phyloP scores from a whole-genome alignment of 257 asterid genomes.

The Petunia axillaris region DNA sequence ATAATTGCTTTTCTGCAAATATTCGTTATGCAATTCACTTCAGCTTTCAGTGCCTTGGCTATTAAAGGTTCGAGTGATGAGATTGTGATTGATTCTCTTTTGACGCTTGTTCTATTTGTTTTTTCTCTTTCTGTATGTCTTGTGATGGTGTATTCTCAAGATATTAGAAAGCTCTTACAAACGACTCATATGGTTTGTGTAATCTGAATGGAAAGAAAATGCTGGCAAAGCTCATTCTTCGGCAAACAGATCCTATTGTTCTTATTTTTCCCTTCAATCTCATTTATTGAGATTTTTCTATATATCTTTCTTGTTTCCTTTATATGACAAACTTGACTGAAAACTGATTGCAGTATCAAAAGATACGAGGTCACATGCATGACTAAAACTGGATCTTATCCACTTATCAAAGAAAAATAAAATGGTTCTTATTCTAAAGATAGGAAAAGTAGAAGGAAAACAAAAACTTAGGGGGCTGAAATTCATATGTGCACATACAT shows the following conservation, averaged over 20 bases:
- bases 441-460: too few relatives aligned
- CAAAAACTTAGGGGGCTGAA: too few relatives aligned
- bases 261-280: background rate
- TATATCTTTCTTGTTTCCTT: too few relatives aligned
- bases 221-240: background rate
- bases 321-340: too few relatives aligned
- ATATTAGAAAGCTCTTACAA: background rate
- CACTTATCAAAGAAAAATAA: too few relatives aligned
- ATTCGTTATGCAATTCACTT: background rate
- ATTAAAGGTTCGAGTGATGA: background rate
- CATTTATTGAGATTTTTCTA: background rate
- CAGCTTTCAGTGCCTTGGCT: background rate
- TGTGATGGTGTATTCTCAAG: background rate
- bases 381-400: too few relatives aligned
- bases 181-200: background rate
- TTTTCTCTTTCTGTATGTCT: background rate
- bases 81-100: background rate
- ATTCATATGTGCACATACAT: too few relatives aligned
- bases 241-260: background rate
- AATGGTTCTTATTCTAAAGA: too few relatives aligned
- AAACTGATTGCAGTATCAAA: too few relatives aligned
- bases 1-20: background rate
- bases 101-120: background rate
- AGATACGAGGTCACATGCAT: too few relatives aligned
- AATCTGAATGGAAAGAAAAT: background rate